phyloP scores from a whole-genome alignment of 192 early-diverging fungal species.

The Backusella sp. region DNA sequence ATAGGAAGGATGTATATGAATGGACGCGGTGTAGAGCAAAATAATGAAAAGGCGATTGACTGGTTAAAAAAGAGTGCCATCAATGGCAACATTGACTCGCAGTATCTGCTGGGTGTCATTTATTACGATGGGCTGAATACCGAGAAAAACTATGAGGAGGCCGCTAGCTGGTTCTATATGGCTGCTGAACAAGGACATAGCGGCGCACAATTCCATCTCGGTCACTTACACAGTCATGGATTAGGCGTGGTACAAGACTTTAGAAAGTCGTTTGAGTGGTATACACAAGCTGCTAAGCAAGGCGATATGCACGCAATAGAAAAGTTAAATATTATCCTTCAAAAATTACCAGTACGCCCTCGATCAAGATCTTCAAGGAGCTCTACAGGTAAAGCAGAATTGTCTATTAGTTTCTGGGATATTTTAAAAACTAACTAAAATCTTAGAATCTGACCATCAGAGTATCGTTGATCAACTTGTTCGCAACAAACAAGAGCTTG shows the following conservation, averaged over 20 bases:
- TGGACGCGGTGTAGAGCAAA: not conserved
- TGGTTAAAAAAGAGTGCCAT: not conserved
- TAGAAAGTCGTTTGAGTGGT: not conserved
- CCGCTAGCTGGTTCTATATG: not conserved
- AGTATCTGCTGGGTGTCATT: not conserved
- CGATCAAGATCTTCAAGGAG: not conserved
- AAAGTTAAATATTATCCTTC: not conserved
- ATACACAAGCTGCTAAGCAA: not conserved
- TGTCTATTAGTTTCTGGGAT: too few species aligned
- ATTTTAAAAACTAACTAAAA: not conserved
- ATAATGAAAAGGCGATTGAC: not conserved
- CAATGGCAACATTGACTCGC: not conserved
- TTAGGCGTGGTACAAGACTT: not conserved
- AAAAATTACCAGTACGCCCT: not conserved
- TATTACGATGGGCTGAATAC: not conserved
- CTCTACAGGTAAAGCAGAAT: not conserved
- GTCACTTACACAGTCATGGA: not conserved
- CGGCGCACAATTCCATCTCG: not conserved
- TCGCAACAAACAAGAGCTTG: not conserved
- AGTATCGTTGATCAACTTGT: not conserved
- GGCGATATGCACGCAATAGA: not conserved
- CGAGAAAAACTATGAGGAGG: not conserved
- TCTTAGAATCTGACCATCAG: not conserved
- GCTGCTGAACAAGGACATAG: not conserved
- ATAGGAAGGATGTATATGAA: slow-evolving; percentile 1